Conservation (phyloP, 2,329 filamentous ascomycete genomes). For the Fonsecaea nubica region DNA sequence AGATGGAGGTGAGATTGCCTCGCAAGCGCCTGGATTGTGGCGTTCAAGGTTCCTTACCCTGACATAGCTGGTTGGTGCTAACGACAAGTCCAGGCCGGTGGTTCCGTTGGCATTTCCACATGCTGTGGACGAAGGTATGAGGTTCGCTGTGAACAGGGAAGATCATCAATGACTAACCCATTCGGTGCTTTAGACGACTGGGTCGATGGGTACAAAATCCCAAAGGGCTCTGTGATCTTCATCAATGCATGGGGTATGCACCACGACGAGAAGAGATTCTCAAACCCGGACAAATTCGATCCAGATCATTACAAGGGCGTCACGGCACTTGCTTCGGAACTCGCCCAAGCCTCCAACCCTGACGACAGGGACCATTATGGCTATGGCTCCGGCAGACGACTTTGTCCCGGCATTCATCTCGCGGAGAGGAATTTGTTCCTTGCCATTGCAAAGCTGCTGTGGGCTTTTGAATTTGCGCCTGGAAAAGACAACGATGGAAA, state of each 20-base stretch:
- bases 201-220: slow-evolving; percentile 55
- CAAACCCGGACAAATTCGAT: slow-evolving; percentile 43
- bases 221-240: slow-evolving; percentile 54
- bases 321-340: slow-evolving; percentile 44
- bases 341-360: slow-evolving; percentile 45
- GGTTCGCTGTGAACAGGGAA: slow-evolving; percentile 6
- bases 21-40: not conserved
- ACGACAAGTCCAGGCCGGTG: slow-evolving; percentile 33
- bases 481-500: slow-evolving; percentile 36
- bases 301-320: slow-evolving; percentile 45
- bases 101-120: slow-evolving; percentile 58
- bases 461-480: slow-evolving; percentile 44
- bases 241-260: slow-evolving; percentile 49
- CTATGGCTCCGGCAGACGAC: slow-evolving; percentile 44
- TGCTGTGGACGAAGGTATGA: slow-evolving; percentile 42
- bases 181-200: slow-evolving; percentile 45
- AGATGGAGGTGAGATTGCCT: slow-evolving; percentile 47
- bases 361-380: slow-evolving; percentile 43
- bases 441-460: slow-evolving; percentile 42
- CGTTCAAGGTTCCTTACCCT: not conserved
- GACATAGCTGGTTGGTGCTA: not conserved
- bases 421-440: slow-evolving; percentile 45
- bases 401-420: slow-evolving; percentile 47
- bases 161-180: slow-evolving; percentile 40
- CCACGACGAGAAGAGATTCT: slow-evolving; percentile 44